phyloP scores from a whole-genome alignment of 139 green algal species.

The Picochlorum sp. region DNA sequence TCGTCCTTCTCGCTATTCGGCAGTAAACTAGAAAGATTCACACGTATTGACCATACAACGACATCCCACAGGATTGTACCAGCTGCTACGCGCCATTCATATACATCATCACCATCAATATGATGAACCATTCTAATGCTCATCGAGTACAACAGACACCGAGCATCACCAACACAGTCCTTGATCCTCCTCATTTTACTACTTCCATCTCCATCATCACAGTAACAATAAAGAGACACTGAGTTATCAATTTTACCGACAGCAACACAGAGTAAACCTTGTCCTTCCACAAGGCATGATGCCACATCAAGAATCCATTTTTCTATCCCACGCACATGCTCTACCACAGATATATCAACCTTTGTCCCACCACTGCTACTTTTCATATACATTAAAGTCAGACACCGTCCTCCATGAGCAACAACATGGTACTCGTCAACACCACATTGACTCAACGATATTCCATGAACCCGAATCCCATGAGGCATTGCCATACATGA shows the following conservation, averaged over 20 bases:
- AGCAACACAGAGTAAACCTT: background rate
- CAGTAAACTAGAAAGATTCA: background rate
- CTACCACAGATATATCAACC: no score
- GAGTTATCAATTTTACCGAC: conserved; percentile 39
- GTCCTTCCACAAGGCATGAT: background rate
- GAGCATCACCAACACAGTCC: background rate
- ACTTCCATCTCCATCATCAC: background rate
- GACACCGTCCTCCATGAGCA: background rate
- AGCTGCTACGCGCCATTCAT: conserved; percentile 21
- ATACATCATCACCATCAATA: background rate
- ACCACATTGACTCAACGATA: background rate
- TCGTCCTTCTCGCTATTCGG: no score
- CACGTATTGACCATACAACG: conserved; percentile 23
- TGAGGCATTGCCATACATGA: background rate
- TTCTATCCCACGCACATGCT: background rate
- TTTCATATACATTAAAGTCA: background rate
- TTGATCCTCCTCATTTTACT: no score
- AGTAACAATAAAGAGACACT: conserved; percentile 14
- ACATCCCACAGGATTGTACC: conserved; percentile 42
- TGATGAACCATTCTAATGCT: no score
- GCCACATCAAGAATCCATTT: conserved; percentile 1
- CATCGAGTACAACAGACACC: conserved; percentile 44
- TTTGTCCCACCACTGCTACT: background rate
- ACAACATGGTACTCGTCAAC: background rate
- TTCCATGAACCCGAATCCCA: background rate